Percentiles rank a stretch among this genome's conserved stretches.
phyloP scores from a whole-genome alignment of 148 eudicot species.

The Nepenthes gracilis region DNA sequence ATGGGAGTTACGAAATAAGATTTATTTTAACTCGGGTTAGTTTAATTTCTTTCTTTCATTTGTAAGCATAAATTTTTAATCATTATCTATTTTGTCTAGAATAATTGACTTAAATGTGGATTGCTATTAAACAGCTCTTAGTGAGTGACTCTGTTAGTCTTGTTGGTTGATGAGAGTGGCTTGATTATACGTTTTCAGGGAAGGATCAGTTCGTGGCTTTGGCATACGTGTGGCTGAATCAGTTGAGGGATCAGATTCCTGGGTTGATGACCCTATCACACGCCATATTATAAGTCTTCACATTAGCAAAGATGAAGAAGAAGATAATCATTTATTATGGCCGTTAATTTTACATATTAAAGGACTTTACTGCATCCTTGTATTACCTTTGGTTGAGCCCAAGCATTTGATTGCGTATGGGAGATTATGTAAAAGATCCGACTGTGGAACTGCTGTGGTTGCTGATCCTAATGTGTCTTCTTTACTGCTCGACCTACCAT shows the following conservation, averaged over 20 bases:
- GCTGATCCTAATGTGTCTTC: conserved; percentile 79
- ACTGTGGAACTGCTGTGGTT: conserved; percentile 80
- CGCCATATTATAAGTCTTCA: conserved; percentile 76
- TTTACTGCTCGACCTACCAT: conserved; percentile 76
- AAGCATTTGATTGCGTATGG: conserved; percentile 60
- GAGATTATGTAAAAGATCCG: conserved; percentile 49
- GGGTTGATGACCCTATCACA: conserved; percentile 96
- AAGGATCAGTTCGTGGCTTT: conserved; percentile 85
- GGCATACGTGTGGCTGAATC: conserved; percentile 76
- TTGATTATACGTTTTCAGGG: conserved; percentile 33
- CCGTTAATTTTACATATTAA: conserved; percentile 74
- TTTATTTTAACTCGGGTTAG: no score
- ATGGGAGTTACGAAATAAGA: no score
- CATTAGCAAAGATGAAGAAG: conserved; percentile 48
- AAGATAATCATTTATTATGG: conserved; percentile 52
- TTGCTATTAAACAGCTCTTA: neutral
- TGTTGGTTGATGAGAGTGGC: conserved; percentile 7
- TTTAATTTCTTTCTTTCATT: no score
- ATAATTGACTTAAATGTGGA: neutral
- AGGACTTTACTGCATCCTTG: conserved; percentile 58
- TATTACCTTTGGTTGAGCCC: conserved; percentile 85
- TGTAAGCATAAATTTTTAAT: neutral
- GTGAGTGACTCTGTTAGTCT: neutral
- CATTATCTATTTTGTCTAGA: neutral
- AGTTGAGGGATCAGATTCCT: conserved; percentile 84